A percentile compares a stretch with the other conserved stretches of the same genome.
These are phyloP conservation scores for Mycena haematopus DNA, from an alignment of 768 basidiomycete species.

Conservation along the genomic window DNA sequence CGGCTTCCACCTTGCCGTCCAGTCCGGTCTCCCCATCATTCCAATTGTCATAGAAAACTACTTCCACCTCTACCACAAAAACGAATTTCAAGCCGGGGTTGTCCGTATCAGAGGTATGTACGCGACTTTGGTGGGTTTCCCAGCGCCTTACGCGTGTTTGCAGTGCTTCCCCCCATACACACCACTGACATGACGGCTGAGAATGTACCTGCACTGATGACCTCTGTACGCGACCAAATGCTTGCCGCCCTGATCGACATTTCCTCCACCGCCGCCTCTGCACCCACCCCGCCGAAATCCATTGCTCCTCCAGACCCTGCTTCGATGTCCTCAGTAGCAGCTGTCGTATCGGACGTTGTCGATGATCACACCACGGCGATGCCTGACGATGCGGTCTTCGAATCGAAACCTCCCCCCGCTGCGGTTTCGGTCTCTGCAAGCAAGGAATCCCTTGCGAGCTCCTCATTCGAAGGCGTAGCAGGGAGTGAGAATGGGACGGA, in stretches of 20 bases:
- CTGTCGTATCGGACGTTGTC: constrained; percentile 28
- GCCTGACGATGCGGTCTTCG: constrained; percentile 25
- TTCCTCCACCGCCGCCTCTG: constrained; percentile 56
- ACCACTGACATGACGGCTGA: constrained; percentile 73
- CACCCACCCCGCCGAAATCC: constrained; percentile 29
- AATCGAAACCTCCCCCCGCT: constrained; percentile 34
- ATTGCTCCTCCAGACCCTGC: constrained; percentile 22
- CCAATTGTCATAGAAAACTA: constrained; percentile 96
- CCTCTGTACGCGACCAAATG: constrained; percentile 81
- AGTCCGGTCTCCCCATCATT: constrained; percentile 88
- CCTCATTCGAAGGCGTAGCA: constrained; percentile 40
- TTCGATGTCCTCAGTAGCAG: constrained; percentile 16
- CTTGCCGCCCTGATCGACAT: constrained; percentile 78
- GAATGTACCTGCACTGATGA: constrained; percentile 73
- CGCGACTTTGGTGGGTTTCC: neutral
- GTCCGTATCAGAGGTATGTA: constrained; percentile 82
- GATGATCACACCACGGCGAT: constrained; percentile 14
- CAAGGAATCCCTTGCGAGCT: constrained; percentile 36
- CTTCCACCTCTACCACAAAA: constrained; percentile 81
- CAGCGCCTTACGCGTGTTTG: constrained; percentile 7
- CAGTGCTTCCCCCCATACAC: constrained; percentile 90
- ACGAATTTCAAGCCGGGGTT: constrained; percentile 75
- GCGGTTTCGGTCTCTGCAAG: constrained; percentile 41
- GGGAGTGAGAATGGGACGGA: constrained; percentile 71
- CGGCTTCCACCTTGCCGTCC: constrained; percentile 94